These are phyloP conservation scores for Ceratocystis smalleyi DNA, from an alignment of 2,329 filamentous ascomycete genomes.

Conservation along the genomic window DNA sequence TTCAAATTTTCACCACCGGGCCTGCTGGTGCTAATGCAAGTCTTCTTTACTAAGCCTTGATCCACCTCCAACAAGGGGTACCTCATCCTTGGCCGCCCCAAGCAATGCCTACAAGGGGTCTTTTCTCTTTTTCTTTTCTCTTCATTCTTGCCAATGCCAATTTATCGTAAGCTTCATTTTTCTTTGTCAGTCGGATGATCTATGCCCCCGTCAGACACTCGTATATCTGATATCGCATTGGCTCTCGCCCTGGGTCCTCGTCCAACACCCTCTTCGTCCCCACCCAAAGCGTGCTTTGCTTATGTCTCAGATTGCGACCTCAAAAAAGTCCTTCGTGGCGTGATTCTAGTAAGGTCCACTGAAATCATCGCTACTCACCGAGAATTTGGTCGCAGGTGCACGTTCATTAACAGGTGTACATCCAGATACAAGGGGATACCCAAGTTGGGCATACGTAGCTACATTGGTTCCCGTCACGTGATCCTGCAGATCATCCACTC, in stretches of 20 bases:
- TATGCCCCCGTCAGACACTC: background rate
- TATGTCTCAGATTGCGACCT: background rate
- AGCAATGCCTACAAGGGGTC: background rate
- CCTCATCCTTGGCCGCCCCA: background rate
- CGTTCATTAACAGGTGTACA: background rate
- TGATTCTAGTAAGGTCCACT: conserved; percentile 3
- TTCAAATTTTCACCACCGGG: background rate
- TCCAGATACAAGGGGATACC: background rate
- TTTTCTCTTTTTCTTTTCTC: background rate
- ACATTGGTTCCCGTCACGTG: background rate
- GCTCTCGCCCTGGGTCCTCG: background rate
- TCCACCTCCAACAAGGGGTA: background rate
- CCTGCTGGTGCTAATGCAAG: background rate
- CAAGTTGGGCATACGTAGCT: background rate
- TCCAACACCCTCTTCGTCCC: background rate
- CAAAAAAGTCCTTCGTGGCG: background rate
- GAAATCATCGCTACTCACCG: background rate
- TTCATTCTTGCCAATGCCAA: background rate
- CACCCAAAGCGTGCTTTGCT: background rate
- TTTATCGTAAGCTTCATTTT: background rate
- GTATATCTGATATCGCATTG: background rate
- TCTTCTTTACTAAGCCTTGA: background rate
- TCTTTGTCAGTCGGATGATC: background rate
- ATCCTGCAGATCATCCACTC: background rate
- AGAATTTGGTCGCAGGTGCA: background rate